Conservation (phyloP, 495 filamentous ascomycete genomes). For the Aspergillus panamensis region DNA sequence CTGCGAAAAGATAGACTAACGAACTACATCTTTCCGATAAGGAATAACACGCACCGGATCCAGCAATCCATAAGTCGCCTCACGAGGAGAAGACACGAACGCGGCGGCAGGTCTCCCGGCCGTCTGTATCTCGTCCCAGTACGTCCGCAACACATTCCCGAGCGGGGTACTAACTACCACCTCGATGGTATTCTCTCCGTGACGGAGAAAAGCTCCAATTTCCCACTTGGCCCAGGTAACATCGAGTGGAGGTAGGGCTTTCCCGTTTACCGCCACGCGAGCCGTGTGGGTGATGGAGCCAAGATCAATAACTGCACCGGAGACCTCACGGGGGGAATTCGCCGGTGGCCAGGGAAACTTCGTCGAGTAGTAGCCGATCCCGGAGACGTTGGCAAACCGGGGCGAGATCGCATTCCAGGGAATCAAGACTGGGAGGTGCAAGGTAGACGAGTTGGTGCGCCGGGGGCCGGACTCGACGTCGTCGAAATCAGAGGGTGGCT, state of each 20-base stretch:
- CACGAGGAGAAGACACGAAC: too few relatives aligned
- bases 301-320: not conserved
- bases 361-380: not conserved
- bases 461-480: too few relatives aligned
- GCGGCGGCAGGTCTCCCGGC: too few relatives aligned
- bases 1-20: too few relatives aligned
- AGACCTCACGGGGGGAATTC: not conserved
- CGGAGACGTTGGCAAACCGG: not conserved
- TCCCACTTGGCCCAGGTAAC: not conserved
- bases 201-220: not conserved
- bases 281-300: not conserved
- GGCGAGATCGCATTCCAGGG: not conserved
- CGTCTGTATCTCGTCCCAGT: not conserved
- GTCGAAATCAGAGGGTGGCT: not conserved
- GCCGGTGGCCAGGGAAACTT: not conserved
- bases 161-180: slow-evolving; percentile 1
- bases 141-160: not conserved
- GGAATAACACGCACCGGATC: too few relatives aligned
- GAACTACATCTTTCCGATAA: too few relatives aligned
- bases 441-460: too few relatives aligned
- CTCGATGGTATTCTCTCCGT: not conserved
- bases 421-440: too few relatives aligned
- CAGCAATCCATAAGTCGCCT: too few relatives aligned
- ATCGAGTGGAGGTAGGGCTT: not conserved
- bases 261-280: not conserved